phyloP scores from a whole-genome alignment of 768 basidiomycete species.

The Asterophora parasitica region DNA sequence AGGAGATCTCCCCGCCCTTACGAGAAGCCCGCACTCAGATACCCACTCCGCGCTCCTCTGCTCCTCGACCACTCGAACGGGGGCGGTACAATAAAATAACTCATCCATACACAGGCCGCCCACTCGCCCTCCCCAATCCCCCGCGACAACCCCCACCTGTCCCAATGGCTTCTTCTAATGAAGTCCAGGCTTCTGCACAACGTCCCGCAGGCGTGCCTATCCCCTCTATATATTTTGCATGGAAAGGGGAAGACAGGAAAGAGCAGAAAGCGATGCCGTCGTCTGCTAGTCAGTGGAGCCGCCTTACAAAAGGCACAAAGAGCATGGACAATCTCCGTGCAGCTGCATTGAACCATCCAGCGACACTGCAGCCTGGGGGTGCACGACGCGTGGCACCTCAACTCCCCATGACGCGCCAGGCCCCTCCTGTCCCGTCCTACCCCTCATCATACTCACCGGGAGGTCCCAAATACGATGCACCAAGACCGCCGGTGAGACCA shows the following conservation, averaged over 20 bases:
- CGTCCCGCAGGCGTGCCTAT: constrained; percentile 40
- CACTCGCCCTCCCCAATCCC: constrained; percentile 29
- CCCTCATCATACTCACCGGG: constrained; percentile 25
- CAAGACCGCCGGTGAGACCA: constrained; percentile 31
- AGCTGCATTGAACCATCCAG: constrained; percentile 26
- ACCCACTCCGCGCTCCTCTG: constrained; percentile 18
- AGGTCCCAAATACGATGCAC: constrained; percentile 38
- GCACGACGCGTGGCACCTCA: constrained; percentile 27
- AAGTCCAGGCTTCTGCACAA: constrained; percentile 21
- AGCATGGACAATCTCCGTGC: constrained; percentile 54
- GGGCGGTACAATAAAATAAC: constrained; percentile 25
- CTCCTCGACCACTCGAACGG: constrained; percentile 26
- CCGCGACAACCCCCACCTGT: constrained; percentile 38
- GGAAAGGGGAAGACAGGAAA: constrained; percentile 43
- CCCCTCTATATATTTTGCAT: constrained; percentile 44
- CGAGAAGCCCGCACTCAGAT: constrained; percentile 20
- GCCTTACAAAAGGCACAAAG: constrained; percentile 39
- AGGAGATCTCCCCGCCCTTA: constrained; percentile 23
- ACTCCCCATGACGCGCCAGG: constrained; percentile 30
- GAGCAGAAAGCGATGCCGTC: constrained; percentile 32
- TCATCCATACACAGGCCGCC: constrained; percentile 29
- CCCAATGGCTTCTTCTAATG: constrained; percentile 23
- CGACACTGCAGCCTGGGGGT: constrained; percentile 30
- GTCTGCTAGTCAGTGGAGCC: constrained; percentile 25
- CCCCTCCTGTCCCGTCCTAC: constrained; percentile 18